Evolutionary conservation across 2,329 filamentous ascomycete species (phyloP).

Genomic region (Pochonia chlamydosporia): DNA sequence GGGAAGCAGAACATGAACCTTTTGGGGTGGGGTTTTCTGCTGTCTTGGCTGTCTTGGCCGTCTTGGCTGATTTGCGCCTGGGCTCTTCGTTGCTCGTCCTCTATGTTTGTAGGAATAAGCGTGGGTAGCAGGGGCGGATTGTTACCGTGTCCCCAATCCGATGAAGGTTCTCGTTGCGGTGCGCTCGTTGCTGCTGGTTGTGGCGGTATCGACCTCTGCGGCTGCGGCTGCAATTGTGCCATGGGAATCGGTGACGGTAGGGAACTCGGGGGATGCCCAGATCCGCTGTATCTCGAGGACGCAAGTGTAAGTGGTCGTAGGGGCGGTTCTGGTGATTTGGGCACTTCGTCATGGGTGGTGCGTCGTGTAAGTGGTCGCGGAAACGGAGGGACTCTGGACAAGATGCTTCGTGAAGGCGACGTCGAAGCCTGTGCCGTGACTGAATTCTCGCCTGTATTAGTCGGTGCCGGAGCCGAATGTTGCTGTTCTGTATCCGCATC

Average conservation of each 20-base stretch:
- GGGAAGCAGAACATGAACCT: slow-evolving; percentile 50
- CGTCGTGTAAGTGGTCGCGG: neutral
- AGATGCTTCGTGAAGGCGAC: neutral
- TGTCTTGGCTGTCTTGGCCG: neutral
- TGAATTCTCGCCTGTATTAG: neutral
- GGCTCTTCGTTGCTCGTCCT: neutral
- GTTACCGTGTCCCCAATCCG: neutral
- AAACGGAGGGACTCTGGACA: neutral
- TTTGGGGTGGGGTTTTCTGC: slow-evolving; percentile 16
- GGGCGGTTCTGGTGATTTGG: slow-evolving; percentile 40
- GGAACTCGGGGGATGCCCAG: slow-evolving; percentile 8
- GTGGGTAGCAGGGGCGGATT: neutral
- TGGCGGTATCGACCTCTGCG: neutral
- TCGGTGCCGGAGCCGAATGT: neutral
- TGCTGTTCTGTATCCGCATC: neutral
- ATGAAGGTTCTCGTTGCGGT: neutral
- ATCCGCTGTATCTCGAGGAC: slow-evolving; percentile 5
- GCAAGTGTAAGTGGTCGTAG: neutral
- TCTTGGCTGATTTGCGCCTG: neutral
- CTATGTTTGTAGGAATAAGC: neutral
- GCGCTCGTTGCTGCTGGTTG: neutral
- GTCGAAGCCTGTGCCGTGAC: slow-evolving; percentile 9
- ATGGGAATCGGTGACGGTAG: slow-evolving; percentile 7
- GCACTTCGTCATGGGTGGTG: slow-evolving; percentile 24
- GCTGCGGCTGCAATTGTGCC: neutral